Conservation (phyloP, 2,329 filamentous ascomycete genomes). For the Neofusicoccum kwambonambiense region DNA sequence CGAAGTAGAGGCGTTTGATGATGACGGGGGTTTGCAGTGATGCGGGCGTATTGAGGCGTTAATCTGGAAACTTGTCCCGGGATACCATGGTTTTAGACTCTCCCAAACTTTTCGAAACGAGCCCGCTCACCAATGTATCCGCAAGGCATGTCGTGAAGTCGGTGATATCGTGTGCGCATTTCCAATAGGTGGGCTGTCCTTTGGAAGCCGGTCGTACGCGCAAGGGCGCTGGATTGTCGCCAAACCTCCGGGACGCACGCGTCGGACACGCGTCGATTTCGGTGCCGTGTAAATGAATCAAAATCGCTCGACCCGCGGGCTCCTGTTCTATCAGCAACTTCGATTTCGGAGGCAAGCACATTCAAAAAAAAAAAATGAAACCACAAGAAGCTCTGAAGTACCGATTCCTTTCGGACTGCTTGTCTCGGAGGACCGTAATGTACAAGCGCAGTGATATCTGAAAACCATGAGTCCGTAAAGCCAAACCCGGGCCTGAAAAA, state of each 20-base stretch:
- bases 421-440: conserved; percentile 37
- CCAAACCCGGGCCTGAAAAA: conserved; percentile 28
- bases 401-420: conserved; percentile 37
- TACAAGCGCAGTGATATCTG: conserved; percentile 31
- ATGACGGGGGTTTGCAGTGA: conserved; percentile 47
- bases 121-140: background rate
- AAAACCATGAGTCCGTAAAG: conserved; percentile 20
- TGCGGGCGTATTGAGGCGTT: background rate
- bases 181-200: too few species aligned
- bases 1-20: conserved; percentile 86
- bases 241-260: background rate
- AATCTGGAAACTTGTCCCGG: background rate
- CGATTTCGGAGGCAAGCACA: background rate
- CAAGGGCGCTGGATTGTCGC: background rate
- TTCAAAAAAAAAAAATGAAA: background rate
- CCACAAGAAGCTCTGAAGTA: background rate
- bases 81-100: conserved; percentile 13
- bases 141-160: background rate
- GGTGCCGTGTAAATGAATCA: background rate
- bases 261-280: background rate
- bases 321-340: background rate
- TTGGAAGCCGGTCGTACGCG: too few species aligned
- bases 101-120: background rate
- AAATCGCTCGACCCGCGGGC: background rate
- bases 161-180: too few species aligned